A percentile compares a stretch with the other conserved stretches of the same genome.
Evolutionary conservation across 2,329 filamentous ascomycete genomes (phyloP).

Genomic region (Fusarium palustre): DNA sequence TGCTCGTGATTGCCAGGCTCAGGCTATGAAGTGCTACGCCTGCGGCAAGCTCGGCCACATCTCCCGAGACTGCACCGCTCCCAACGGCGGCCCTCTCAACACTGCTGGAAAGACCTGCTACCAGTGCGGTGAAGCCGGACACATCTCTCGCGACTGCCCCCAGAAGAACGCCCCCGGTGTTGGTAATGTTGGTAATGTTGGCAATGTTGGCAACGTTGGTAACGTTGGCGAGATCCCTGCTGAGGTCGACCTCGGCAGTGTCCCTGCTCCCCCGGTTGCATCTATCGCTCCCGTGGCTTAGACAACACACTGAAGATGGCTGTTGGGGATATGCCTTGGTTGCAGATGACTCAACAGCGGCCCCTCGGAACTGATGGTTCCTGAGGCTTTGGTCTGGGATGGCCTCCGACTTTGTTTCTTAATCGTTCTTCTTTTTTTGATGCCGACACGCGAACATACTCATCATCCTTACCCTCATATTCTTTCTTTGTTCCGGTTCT

Average conservation of each 20-base stretch:
- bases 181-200: neutral
- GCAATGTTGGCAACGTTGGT: slow-evolving; percentile 45
- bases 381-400: slow-evolving; percentile 15
- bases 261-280: slow-evolving; percentile 60
- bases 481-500: slow-evolving; percentile 50
- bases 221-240: slow-evolving; percentile 58
- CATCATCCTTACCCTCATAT: slow-evolving; percentile 39
- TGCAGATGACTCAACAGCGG: slow-evolving; percentile 24
- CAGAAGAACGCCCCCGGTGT: slow-evolving; percentile 67
- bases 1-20: slow-evolving; percentile 96
- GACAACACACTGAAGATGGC: slow-evolving; percentile 23
- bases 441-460: slow-evolving; percentile 49
- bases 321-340: slow-evolving; percentile 21
- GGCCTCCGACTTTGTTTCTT: slow-evolving; percentile 41
- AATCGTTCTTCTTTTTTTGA: slow-evolving; percentile 44
- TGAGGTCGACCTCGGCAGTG: slow-evolving; percentile 59
- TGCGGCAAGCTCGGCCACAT: slow-evolving; percentile 97
- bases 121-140: slow-evolving; percentile 93
- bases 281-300: slow-evolving; percentile 57
- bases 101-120: slow-evolving; percentile 99
- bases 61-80: slow-evolving; percentile 92
- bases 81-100: slow-evolving; percentile 95
- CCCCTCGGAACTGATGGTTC: slow-evolving; percentile 18
- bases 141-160: slow-evolving; percentile 96
- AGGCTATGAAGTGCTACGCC: slow-evolving; percentile 98